Evolutionary conservation across 179 eudicot species (phyloP).

Genomic region (Spinacia oleracea): DNA sequence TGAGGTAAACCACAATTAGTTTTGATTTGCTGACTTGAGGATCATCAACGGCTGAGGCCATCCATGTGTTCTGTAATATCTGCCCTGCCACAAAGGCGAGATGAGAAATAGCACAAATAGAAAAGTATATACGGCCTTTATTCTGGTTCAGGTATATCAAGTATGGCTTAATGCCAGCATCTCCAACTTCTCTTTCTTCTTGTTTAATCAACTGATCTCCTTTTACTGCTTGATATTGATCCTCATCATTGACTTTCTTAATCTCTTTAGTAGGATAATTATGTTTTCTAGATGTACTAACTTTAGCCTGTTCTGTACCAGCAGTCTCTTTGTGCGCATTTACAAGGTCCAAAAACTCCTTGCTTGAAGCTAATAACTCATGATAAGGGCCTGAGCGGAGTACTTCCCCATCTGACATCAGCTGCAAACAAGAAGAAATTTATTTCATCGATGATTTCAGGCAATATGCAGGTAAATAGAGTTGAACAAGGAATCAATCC

Average conservation of each 20-base stretch:
- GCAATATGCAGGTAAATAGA: too few species aligned
- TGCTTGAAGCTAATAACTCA: slow-evolving; percentile 52
- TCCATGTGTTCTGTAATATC: slow-evolving; percentile 69
- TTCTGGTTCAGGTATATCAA: slow-evolving; percentile 53
- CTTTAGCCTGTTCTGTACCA: slow-evolving; percentile 53
- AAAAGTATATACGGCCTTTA: slow-evolving; percentile 58
- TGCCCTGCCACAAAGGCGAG: slow-evolving; percentile 47
- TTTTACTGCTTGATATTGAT: slow-evolving; percentile 28
- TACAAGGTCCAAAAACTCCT: slow-evolving; percentile 59
- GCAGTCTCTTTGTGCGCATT: slow-evolving; percentile 81
- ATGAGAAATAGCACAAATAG: slow-evolving; percentile 44
- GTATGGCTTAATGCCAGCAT: slow-evolving; percentile 67
- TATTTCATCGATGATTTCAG: too few species aligned
- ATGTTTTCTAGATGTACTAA: slow-evolving; percentile 23
- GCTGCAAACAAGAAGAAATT: slow-evolving; percentile 36
- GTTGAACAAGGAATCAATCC: not conserved
- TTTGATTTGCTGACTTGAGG: slow-evolving; percentile 47
- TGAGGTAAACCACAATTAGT: slow-evolving; percentile 61
- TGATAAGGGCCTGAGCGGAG: slow-evolving; percentile 57
- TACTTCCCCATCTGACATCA: slow-evolving; percentile 69
- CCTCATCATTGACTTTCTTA: slow-evolving; percentile 27
- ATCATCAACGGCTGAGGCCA: slow-evolving; percentile 74
- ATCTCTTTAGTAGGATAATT: slow-evolving; percentile 42
- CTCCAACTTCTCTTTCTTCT: slow-evolving; percentile 80
- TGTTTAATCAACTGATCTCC: slow-evolving; percentile 61